Percentiles rank a stretch among this genome's conserved stretches.
These are phyloP conservation scores for Hamamelis virginiana DNA, from an alignment of 164 flowering plant species.

Conservation along the genomic window DNA sequence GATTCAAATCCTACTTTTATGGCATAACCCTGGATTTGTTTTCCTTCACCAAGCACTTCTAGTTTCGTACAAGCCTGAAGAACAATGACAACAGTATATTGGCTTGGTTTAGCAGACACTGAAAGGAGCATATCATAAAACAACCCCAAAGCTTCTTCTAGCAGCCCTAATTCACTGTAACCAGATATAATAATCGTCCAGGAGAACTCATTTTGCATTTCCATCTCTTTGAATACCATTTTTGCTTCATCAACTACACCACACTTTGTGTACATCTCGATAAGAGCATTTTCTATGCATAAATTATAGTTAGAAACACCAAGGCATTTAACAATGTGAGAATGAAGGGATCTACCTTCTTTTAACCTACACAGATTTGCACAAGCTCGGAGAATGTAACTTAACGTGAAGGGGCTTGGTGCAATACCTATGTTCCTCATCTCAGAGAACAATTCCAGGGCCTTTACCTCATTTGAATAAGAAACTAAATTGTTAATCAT, in stretches of 20 bases:
- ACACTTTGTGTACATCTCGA: slow-evolving; percentile 24
- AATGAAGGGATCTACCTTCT: slow-evolving; percentile 18
- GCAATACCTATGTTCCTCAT: slow-evolving; percentile 16
- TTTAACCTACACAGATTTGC: slow-evolving; percentile 11
- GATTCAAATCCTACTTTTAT: slow-evolving; percentile 22
- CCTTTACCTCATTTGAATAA: slow-evolving; percentile 11
- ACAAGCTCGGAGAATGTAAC: slow-evolving; percentile 17
- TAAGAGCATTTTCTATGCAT: too few relatives aligned
- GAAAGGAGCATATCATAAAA: slow-evolving; percentile 13
- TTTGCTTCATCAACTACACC: slow-evolving; percentile 20
- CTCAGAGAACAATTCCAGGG: slow-evolving; percentile 17
- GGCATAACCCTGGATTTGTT: slow-evolving; percentile 14
- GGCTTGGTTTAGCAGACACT: slow-evolving; percentile 21
- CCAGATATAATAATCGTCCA: slow-evolving; percentile 11
- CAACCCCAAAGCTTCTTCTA: slow-evolving; percentile 1
- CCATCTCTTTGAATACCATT: slow-evolving; percentile 8
- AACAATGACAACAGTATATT: slow-evolving; percentile 18
- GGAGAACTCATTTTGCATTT: slow-evolving; percentile 9
- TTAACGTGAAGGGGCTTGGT: slow-evolving; percentile 16
- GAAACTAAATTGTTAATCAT: slow-evolving; percentile 19
- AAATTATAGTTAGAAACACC: slow-evolving; percentile 4
- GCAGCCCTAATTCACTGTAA: slow-evolving; percentile 1
- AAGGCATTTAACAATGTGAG: slow-evolving; percentile 13
- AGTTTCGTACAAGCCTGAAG: slow-evolving; percentile 25
- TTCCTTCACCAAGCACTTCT: slow-evolving; percentile 13